Evolutionary conservation across 225 moss, liverwort and hornwort genomes (phyloP).

Genomic region (Pleurozium schreberi): DNA sequence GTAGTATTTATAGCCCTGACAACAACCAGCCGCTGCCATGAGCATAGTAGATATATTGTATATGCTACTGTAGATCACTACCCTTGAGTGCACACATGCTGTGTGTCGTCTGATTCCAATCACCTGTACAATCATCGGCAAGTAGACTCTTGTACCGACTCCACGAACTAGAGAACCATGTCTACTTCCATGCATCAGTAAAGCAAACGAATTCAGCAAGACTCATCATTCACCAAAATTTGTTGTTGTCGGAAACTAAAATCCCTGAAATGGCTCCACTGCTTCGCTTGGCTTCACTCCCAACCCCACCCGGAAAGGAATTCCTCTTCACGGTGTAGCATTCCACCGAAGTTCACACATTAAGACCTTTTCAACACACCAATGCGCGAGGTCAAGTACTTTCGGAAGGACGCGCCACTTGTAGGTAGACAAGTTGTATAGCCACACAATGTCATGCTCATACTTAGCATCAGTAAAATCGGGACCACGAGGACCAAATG

Average conservation of each 20-base stretch:
- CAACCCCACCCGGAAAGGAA: too few species aligned
- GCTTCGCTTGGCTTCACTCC: not conserved
- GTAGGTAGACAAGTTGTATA: not conserved
- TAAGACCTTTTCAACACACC: rapidly evolving
- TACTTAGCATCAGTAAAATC: too few species aligned
- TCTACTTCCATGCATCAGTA: not conserved
- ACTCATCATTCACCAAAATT: not conserved
- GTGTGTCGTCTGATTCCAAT: too few species aligned
- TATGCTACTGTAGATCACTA: too few species aligned
- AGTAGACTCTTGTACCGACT: not conserved
- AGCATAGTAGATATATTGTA: too few species aligned
- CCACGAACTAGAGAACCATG: not conserved
- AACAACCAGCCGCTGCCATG: too few species aligned
- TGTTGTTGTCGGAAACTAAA: not conserved
- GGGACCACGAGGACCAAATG: too few species aligned
- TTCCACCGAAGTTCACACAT: not conserved
- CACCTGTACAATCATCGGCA: not conserved
- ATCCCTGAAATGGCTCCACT: not conserved
- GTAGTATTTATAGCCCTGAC: too few species aligned
- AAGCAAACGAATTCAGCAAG: not conserved
- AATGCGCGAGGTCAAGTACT: rapidly evolving
- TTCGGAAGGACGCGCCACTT: not conserved
- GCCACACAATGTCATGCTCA: too few species aligned
- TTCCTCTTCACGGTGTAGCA: not conserved
- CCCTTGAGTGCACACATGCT: too few species aligned